Evolutionary conservation across 2,329 filamentous ascomycete genomes (phyloP).

Genomic region (Cladophialophora psammophila): DNA sequence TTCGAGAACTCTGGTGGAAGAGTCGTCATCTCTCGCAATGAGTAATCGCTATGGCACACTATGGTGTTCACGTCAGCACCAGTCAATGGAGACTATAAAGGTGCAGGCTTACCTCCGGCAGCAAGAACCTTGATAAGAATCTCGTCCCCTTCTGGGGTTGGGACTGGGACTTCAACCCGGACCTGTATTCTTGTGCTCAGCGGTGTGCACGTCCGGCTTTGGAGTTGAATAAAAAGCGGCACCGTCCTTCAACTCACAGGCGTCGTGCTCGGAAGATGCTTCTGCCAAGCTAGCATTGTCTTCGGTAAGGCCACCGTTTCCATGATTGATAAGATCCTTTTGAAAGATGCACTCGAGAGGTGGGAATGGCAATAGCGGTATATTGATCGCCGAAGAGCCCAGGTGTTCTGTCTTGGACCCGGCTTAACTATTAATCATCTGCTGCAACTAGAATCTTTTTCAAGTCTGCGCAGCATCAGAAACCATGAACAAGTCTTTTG

Average conservation of each 20-base stretch:
- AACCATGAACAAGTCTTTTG: background rate
- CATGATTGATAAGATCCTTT: background rate
- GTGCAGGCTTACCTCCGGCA: conserved; percentile 19
- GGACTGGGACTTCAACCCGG: conserved; percentile 26
- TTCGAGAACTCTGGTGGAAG: conserved; percentile 7
- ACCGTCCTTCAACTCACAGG: conserved; percentile 11
- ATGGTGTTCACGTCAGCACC: background rate
- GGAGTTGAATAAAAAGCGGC: background rate
- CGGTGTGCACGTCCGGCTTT: background rate
- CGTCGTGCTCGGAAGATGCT: conserved; percentile 21
- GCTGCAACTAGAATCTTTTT: background rate
- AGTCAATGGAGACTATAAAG: background rate
- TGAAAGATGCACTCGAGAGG: background rate
- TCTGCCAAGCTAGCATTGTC: conserved; percentile 35
- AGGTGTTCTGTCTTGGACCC: background rate
- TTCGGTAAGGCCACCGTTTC: background rate
- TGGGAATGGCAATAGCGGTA: background rate
- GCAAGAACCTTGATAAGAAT: conserved; percentile 30
- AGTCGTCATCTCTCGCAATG: conserved; percentile 1
- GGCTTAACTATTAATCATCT: background rate
- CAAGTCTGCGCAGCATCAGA: background rate
- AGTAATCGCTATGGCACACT: conserved; percentile 30
- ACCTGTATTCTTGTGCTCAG: conserved; percentile 6
- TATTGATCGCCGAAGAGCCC: background rate
- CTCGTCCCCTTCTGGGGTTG: conserved; percentile 15